Conservation (phyloP, 768 basidiomycete genomes). For the Pholiota microspora region DNA sequence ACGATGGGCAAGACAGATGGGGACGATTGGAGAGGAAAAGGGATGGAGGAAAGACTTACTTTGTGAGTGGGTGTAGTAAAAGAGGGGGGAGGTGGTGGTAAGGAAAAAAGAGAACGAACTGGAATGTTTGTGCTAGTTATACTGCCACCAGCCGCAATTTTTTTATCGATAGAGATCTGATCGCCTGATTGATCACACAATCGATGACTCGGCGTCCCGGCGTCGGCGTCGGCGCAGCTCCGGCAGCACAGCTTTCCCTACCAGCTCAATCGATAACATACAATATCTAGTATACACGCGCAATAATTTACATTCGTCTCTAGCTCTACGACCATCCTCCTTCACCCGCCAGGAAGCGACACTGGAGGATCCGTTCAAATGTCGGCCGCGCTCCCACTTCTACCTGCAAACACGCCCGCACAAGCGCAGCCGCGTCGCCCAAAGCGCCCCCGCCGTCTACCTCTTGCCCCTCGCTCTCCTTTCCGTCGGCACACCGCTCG, state of each 20-base stretch:
- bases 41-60: constrained; percentile 32
- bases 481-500: constrained; percentile 75
- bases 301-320: constrained; percentile 7
- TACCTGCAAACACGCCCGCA: constrained; percentile 82
- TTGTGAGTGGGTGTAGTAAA: constrained; percentile 27
- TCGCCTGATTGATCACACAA: constrained; percentile 45
- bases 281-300: constrained; percentile 2
- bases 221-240: constrained; percentile 9
- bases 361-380: constrained; percentile 78
- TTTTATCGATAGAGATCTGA: constrained; percentile 64
- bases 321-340: constrained; percentile 60
- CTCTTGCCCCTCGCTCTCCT: constrained; percentile 74
- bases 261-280: constrained; percentile 15
- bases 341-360: constrained; percentile 75
- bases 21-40: constrained; percentile 10
- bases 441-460: constrained; percentile 80
- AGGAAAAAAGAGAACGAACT: constrained; percentile 32
- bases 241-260: neutral
- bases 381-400: constrained; percentile 76
- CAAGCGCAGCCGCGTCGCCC: constrained; percentile 82
- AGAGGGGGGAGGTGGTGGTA: constrained; percentile 47
- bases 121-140: constrained; percentile 61
- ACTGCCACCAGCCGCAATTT: constrained; percentile 49
- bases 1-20: constrained; percentile 4
- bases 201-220: constrained; percentile 37